Evolutionary conservation across 257 asterid species (phyloP).

Genomic region (Striga asiatica): DNA sequence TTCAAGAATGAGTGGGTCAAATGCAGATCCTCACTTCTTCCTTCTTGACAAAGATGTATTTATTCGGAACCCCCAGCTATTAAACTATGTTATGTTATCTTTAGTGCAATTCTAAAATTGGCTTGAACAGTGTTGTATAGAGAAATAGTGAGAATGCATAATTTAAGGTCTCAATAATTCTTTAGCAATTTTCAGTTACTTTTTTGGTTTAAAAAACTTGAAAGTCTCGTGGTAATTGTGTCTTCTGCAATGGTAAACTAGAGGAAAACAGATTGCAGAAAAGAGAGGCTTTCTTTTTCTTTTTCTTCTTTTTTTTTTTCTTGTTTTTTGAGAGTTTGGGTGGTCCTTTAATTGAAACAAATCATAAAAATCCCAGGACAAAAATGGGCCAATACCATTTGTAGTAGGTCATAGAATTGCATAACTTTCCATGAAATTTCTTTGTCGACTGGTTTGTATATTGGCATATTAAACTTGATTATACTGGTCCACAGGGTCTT

Average conservation of each 20-base stretch:
- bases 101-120: constrained; percentile 1
- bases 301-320: neutral
- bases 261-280: neutral
- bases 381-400: neutral
- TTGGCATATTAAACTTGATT: constrained; percentile 11
- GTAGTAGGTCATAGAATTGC: neutral
- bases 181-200: neutral
- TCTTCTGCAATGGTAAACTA: neutral
- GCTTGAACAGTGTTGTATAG: constrained; percentile 1
- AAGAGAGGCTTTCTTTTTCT: neutral
- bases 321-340: neutral
- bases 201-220: neutral
- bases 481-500: constrained; percentile 62
- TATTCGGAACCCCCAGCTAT: constrained; percentile 11
- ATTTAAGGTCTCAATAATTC: neutral
- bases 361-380: neutral
- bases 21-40: constrained; percentile 83
- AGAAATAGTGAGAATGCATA: constrained; percentile 5
- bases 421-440: neutral
- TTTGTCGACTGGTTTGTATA: neutral
- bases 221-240: neutral
- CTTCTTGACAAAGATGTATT: constrained; percentile 89
- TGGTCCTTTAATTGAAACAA: neutral
- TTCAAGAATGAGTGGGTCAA: constrained; percentile 75
- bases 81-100: constrained; percentile 10